Evolutionary conservation across 2,329 filamentous ascomycete species (phyloP), one percentile per base, ranked within the genome.

Genomic region (Hypoxylon sp.): DNA sequence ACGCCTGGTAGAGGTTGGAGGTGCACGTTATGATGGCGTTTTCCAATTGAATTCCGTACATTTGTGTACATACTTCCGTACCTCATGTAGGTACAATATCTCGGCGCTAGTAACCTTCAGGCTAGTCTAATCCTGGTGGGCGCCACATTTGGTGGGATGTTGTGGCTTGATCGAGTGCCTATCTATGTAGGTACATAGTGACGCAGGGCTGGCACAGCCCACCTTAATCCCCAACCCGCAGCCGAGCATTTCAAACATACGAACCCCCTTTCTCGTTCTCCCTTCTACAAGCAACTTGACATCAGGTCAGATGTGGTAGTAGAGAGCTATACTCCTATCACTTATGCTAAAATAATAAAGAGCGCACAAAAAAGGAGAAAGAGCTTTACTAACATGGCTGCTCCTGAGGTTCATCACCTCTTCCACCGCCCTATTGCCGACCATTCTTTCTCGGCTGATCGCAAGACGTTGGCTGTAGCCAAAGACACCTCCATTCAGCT

Each of bases 371-470:
- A 54, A n/a, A 26, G 3, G 16, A 14, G 44, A 48, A 33, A n/a
- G 42, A 11, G 42, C 0, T 45, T 26, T 30, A 38, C 28, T 22
- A 98, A 98, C 22, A 98, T 98, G 95, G 85, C 92, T 58, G 79
- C 90, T 64, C 93, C 94, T 70, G 93, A 98, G 85, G 92, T 97
- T 63, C 93, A 98, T 82, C 94, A 98, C 77, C 91, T 99, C 71
- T 99, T 99, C 83, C 93, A 98, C 83, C 89, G 91, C 73, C 93
- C 95, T 67, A 97, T 99, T 77, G 93, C 93, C 71, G 96, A 99
- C 84, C 96, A 99, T 81, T 97, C 95, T 61, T 99, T 99, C 87
- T 97, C 94, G 70, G 89, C 93, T 68, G 96, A 99, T 82, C 92
- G 90, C 78, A 84, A 89, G 78, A 94, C 91, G 26, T 87, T 99